Percentiles rank a stretch among this genome's conserved stretches.
Conservation (phyloP, 1,139 yeast species). For the Hemisphaericaspora subhashii region DNA sequence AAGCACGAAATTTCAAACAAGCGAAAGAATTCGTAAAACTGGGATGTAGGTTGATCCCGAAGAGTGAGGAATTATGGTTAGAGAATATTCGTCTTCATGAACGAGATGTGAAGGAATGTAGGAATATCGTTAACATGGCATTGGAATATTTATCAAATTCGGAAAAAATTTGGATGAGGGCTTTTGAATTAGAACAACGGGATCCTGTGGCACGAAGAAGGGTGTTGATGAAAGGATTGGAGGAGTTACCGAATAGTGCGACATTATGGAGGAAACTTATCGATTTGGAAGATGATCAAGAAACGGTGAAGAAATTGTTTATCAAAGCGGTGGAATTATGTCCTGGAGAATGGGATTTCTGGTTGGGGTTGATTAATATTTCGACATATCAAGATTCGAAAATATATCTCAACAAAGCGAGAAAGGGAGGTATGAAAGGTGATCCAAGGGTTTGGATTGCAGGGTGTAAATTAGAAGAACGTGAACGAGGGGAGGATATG, state of each 20-base stretch:
- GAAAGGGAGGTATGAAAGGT: conserved; percentile 51
- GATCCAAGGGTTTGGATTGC: conserved; percentile 69
- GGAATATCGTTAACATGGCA: conserved; percentile 65
- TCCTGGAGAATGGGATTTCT: conserved; percentile 63
- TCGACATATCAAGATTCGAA: conserved; percentile 53
- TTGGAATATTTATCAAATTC: conserved; percentile 57
- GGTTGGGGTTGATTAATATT: conserved; percentile 53
- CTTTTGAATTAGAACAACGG: conserved; percentile 62
- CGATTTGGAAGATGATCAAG: conserved; percentile 47
- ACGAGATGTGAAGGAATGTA: conserved; percentile 41
- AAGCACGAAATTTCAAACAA: conserved; percentile 50
- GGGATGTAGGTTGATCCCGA: conserved; percentile 73
- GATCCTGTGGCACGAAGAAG: conserved; percentile 52
- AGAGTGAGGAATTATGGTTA: conserved; percentile 76
- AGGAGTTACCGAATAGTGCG: conserved; percentile 46
- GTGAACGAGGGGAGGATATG: conserved; percentile 29
- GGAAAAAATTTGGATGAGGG: conserved; percentile 69
- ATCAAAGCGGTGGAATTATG: conserved; percentile 68
- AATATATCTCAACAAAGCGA: conserved; percentile 56
- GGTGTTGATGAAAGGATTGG: conserved; percentile 62
- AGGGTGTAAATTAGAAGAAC: conserved; percentile 72
- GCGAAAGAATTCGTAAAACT: conserved; percentile 66
- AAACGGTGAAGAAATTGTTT: conserved; percentile 55
- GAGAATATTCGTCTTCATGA: conserved; percentile 71
- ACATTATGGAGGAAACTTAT: conserved; percentile 56